Base-by-base conservation (phyloP, 2,329 filamentous ascomycete species). In the Colletotrichum tamarilloi region DNA sequence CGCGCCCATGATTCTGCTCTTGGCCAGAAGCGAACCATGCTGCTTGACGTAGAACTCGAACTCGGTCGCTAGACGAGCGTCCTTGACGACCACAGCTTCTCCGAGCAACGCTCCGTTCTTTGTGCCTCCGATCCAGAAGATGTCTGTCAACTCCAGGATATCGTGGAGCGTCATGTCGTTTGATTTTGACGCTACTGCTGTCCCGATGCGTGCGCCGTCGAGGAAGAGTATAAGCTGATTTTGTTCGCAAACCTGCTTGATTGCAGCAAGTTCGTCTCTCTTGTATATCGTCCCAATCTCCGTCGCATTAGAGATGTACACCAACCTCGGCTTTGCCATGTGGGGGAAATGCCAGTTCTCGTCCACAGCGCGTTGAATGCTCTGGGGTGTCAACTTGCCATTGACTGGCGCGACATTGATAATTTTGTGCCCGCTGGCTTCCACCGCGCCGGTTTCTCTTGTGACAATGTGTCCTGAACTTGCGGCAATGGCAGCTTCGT, bases 41-140 rank as follows among this genome's bases (percentile, higher is more conserved):
- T 88, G 87, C 72, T 88, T 88, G 75, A 88, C 80, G 72, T 87
- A 86, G 73, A 87, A 88, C 60, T 84, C 84, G 71, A 86, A 88
- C 42, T 86, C 87, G 5, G 83, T 79, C 0, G 86, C 84, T 0
- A 88, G 77, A 1, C 67, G 62, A 0, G 77, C 56, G 32, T 85
- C 80, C 62, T 86, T 86, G 30, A 88, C 84, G 0, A 88, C 82
- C 7, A 88, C 84, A 1, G 86, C 87, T 72, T 88, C 87, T 1
- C 87, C 87, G 4, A 88, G 80, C 4, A 88, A 75, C 0, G 86
- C 86, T 1, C 87, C 87, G 74, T 86, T 86, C 74, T 88, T 88
- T 5, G 87, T 88, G 0, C 87, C 87, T 3, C 87, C 87, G 49
- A 88, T 87, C 87, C 87, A 88, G 79, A 88, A 88, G 24, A 88